These are phyloP conservation scores for Clitopilus hobsonii DNA, from an alignment of 768 basidiomycete species.

Conservation along the genomic window DNA sequence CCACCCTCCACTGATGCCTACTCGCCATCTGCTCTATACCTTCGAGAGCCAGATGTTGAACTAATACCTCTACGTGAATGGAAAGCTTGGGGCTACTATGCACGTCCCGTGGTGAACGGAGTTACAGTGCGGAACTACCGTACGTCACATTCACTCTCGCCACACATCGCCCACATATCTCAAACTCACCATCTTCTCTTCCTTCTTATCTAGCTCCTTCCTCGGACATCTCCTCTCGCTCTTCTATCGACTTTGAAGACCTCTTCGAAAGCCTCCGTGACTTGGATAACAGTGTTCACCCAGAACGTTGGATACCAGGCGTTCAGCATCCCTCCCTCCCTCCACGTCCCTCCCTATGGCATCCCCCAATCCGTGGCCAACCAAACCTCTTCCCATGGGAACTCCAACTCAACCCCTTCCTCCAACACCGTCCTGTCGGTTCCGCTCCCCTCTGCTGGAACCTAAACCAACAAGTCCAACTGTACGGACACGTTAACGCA, in stretches of 20 bases:
- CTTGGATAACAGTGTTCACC: constrained; percentile 25
- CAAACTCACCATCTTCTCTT: too few species aligned
- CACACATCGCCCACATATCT: background rate
- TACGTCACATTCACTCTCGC: constrained; percentile 24
- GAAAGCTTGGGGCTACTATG: constrained; percentile 53
- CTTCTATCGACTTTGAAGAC: constrained; percentile 20
- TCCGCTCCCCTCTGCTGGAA: constrained; percentile 45
- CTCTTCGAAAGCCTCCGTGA: constrained; percentile 28
- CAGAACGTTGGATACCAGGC: constrained; percentile 46
- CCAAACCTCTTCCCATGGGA: constrained; percentile 43
- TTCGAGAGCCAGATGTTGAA: background rate
- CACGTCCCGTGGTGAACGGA: constrained; percentile 37
- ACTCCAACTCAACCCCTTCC: constrained; percentile 53
- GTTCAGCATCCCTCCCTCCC: constrained; percentile 45
- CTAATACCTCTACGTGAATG: constrained; percentile 28
- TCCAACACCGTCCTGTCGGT: constrained; percentile 38
- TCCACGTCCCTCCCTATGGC: constrained; percentile 43
- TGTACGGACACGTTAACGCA: constrained; percentile 14
- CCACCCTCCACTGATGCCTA: background rate
- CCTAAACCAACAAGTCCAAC: constrained; percentile 17
- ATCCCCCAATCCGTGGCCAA: constrained; percentile 29
- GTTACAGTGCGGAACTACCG: constrained; percentile 38
- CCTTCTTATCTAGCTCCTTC: constrained; percentile 6
- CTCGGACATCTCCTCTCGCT: too few species aligned
- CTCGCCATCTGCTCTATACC: background rate